Conservation (phyloP, 352 stramenopile species). For the Globisporangium splendens region DNA sequence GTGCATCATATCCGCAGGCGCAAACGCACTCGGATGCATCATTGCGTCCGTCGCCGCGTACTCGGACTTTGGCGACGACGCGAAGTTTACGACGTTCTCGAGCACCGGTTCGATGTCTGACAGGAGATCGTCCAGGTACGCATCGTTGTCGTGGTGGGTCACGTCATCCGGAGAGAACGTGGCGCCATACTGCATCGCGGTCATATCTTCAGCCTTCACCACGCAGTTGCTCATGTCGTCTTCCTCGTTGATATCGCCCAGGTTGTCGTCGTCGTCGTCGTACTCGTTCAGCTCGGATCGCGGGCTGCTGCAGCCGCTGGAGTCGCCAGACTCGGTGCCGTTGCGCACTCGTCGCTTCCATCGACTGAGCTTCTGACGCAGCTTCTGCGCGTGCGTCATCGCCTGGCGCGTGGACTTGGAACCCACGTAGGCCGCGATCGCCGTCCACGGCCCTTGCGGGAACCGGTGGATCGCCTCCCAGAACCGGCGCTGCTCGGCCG, state of each 20-base stretch:
- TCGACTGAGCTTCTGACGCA: constrained; percentile 59
- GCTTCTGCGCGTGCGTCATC: constrained; percentile 69
- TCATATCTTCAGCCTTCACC: constrained; percentile 1
- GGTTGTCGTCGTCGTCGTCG: neutral
- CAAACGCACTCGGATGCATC: neutral
- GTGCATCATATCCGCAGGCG: neutral
- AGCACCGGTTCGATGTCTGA: constrained; percentile 48
- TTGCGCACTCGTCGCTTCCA: constrained; percentile 47
- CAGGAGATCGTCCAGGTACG: constrained; percentile 42
- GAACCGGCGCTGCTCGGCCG: constrained; percentile 42
- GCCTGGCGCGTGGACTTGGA: constrained; percentile 63
- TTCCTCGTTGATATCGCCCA: neutral
- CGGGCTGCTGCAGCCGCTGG: constrained; percentile 8
- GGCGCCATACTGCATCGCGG: constrained; percentile 4
- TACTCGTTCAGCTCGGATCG: constrained; percentile 8
- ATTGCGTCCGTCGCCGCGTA: constrained; percentile 2
- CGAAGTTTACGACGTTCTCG: constrained; percentile 48
- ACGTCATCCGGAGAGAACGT: constrained; percentile 15
- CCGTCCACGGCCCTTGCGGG: constrained; percentile 57
- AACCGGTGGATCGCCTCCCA: constrained; percentile 60
- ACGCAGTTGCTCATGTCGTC: neutral
- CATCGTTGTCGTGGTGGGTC: constrained; percentile 22
- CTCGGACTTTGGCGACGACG: constrained; percentile 7
- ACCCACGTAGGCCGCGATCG: constrained; percentile 54
- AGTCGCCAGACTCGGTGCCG: neutral